Evolutionary conservation across 2,329 filamentous ascomycete species (phyloP).

Genomic region (Fusarium verrucosum): DNA sequence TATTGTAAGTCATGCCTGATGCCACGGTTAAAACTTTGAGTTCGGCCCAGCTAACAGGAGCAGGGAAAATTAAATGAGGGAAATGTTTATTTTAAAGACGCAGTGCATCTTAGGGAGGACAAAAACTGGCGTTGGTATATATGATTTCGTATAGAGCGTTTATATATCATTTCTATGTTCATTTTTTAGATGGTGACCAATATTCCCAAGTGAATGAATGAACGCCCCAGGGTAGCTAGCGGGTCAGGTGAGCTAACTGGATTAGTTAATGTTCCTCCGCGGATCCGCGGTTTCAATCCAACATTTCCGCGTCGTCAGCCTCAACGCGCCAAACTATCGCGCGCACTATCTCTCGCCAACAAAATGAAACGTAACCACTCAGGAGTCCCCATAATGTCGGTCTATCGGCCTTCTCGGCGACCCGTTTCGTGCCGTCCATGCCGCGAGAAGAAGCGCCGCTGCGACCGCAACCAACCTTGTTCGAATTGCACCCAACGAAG

Average conservation of each 20-base stretch:
- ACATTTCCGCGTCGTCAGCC: background rate
- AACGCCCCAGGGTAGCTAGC: background rate
- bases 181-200: no score
- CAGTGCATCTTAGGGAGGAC: background rate
- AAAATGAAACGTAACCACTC: background rate
- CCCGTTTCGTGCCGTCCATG: constrained; percentile 1
- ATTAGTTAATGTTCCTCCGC: background rate
- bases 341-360: no score
- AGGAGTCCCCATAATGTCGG: background rate
- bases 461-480: constrained; percentile 9
- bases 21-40: no score
- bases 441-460: background rate
- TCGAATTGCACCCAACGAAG: background rate
- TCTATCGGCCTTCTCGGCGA: background rate
- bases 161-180: background rate
- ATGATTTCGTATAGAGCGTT: background rate
- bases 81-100: no score
- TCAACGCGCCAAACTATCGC: background rate
- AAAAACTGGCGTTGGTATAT: background rate
- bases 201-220: no score
- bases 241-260: background rate
- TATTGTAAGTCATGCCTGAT: constrained; percentile 9
- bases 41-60: accelerated
- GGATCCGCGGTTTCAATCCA: background rate
- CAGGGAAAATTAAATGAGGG: background rate